phyloP scores from a whole-genome alignment of 208 protist species.

The Histomonas meleagridis region DNA sequence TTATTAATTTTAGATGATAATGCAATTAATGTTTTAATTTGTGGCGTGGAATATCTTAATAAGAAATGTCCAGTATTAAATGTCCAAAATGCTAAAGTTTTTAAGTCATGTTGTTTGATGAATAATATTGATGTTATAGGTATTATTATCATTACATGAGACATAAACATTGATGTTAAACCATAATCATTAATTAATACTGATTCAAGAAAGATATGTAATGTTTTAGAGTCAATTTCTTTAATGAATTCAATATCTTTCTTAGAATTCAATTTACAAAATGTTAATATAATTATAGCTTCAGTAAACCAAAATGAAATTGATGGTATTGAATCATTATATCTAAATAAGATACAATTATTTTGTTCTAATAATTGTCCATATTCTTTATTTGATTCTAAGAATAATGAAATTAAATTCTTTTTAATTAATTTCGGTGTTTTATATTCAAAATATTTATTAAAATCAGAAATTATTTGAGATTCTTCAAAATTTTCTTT shows the following conservation, averaged over 20 bases:
- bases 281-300: background rate
- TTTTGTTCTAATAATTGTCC: background rate
- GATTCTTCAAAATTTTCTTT: background rate
- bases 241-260: background rate
- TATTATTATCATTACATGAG: background rate
- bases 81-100: background rate
- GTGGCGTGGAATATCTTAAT: background rate
- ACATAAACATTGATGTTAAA: background rate
- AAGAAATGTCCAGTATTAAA: slow-evolving; percentile 9
- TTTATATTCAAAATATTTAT: background rate
- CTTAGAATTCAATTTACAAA: background rate
- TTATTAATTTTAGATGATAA: background rate
- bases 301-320: background rate
- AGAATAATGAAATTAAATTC: background rate
- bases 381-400: background rate
- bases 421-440: too few species aligned
- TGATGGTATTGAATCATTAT: background rate
- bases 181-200: background rate
- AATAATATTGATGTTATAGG: background rate
- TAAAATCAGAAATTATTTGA: background rate
- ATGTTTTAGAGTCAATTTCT: background rate
- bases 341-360: background rate
- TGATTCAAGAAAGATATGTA: background rate
- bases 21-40: background rate
- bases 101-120: background rate